Percentiles rank a stretch among this genome's conserved stretches.
These are phyloP conservation scores for Daldinia decipiens DNA, from an alignment of 495 filamentous ascomycete species.

Conservation along the genomic window DNA sequence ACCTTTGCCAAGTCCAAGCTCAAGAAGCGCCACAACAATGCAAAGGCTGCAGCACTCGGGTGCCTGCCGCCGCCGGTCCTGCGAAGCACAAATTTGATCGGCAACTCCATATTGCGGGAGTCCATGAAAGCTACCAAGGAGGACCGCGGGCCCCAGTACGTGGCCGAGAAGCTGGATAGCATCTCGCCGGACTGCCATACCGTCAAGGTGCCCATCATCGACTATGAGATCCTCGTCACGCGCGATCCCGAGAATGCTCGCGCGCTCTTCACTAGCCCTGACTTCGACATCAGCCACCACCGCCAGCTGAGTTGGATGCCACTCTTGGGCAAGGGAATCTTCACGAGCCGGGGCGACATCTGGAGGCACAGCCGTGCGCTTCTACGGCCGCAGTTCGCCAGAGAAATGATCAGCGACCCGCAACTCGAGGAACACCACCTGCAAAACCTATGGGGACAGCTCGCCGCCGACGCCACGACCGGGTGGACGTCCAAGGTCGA, in stretches of 20 bases:
- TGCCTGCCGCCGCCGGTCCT: slow-evolving; percentile 47
- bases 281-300: slow-evolving; percentile 66
- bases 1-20: slow-evolving; percentile 40
- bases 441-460: slow-evolving; percentile 54
- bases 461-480: slow-evolving; percentile 31
- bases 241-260: slow-evolving; percentile 73
- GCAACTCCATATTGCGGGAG: slow-evolving; percentile 45
- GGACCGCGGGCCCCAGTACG: slow-evolving; percentile 49
- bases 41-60: slow-evolving; percentile 42
- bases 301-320: slow-evolving; percentile 61
- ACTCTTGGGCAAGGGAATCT: slow-evolving; percentile 75
- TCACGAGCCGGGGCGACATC: slow-evolving; percentile 70
- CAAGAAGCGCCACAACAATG: slow-evolving; percentile 39
- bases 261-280: slow-evolving; percentile 66
- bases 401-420: slow-evolving; percentile 68
- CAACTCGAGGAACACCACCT: slow-evolving; percentile 70
- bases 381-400: slow-evolving; percentile 70
- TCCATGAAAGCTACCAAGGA: slow-evolving; percentile 47
- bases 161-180: slow-evolving; percentile 37
- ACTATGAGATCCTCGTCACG: slow-evolving; percentile 58
- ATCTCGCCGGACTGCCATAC: slow-evolving; percentile 43
- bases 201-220: slow-evolving; percentile 44
- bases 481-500: slow-evolving; percentile 56
- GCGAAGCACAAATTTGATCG: slow-evolving; percentile 48
- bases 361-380: slow-evolving; percentile 75